Conservation (phyloP, 768 basidiomycete species). For the Termitomyces sp. region DNA sequence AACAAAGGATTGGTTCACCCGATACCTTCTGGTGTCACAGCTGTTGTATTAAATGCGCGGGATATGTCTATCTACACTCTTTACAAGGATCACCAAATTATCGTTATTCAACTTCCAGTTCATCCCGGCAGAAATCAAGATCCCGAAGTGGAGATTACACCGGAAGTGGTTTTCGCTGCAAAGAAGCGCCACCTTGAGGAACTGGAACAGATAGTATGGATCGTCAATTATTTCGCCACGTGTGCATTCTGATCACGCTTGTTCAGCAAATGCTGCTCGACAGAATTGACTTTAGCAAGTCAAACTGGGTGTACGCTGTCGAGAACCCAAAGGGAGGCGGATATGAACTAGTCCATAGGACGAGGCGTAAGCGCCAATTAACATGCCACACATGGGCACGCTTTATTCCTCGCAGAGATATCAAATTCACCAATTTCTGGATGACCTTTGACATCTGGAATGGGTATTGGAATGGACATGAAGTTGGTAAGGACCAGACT, state of each 20-base stretch:
- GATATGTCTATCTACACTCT: conserved; percentile 5
- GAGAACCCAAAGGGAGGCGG: conserved; percentile 19
- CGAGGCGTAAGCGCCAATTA: conserved; percentile 17
- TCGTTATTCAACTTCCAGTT: conserved; percentile 9
- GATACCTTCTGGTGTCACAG: conserved; percentile 7
- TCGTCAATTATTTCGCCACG: background rate
- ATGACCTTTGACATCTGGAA: conserved; percentile 20
- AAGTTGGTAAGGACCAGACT: conserved; percentile 24
- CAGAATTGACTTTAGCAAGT: conserved; percentile 25
- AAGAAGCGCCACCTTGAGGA: background rate
- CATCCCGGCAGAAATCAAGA: conserved; percentile 1
- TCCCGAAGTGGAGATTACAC: background rate
- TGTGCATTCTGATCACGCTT: background rate
- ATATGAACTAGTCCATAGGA: conserved; percentile 23
- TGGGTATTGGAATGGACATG: conserved; percentile 32
- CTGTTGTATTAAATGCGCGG: background rate
- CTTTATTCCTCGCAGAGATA: conserved; percentile 28
- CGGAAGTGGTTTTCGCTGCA: background rate
- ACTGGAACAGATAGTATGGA: conserved; percentile 17
- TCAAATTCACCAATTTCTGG: conserved; percentile 28
- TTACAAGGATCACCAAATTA: conserved; percentile 7
- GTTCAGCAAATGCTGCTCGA: conserved; percentile 23
- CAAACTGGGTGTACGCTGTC: conserved; percentile 31
- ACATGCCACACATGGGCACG: conserved; percentile 29
- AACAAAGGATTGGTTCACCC: background rate